Base-by-base conservation (phyloP, 805 yeast species). In the Saccharomyces cerevisiae region DNA sequence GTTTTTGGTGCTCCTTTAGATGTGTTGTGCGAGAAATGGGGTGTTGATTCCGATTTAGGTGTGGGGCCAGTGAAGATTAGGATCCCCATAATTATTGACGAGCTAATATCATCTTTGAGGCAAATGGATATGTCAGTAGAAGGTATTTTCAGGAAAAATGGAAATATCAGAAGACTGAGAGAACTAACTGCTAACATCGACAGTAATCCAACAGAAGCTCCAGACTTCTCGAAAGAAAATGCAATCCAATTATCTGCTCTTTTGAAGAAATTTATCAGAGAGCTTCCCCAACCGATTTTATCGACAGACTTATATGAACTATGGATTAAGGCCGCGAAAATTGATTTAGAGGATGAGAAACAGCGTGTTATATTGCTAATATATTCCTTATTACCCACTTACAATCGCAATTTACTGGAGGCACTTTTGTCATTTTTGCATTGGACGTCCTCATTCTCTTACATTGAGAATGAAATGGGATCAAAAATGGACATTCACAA, bases 401-500 rank as follows among this genome's bases (percentile, higher is more conserved):
- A 82, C 22, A 86, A 91, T 66, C 79, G 99, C 54, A 96, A 90
- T 67, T 76, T 89, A 49, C 76, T 91, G 41, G 98, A 94, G 67
- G 96, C 91, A 2, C 72, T 94, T 46, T 75, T 91, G 31, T 83
- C 85, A 55, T 94, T 94, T 69, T 80, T 94, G 66, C 85, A 84
- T 69, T 94, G 98, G 98, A 92, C 91, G 2, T 89, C 98, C 0
- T 88, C 98, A 1, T 94, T 94, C 72, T 87, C 97, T 1, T 91
- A 89, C 61, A 82, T 91, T 57, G 97, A 90, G 64, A 95, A 89
- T 62, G 91, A 87, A 60, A 81, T 83, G 24, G 94, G 94, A 0
- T 89, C 97, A 2, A 94, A 92, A 73, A 94, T 94, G 99, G 97
- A 92, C 67, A 81, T 87, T 32, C 96, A 90, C 67, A 94, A 94